Base-by-base conservation (phyloP, 1,284 basidiomycete genomes). In the Xanthoconium separans region DNA sequence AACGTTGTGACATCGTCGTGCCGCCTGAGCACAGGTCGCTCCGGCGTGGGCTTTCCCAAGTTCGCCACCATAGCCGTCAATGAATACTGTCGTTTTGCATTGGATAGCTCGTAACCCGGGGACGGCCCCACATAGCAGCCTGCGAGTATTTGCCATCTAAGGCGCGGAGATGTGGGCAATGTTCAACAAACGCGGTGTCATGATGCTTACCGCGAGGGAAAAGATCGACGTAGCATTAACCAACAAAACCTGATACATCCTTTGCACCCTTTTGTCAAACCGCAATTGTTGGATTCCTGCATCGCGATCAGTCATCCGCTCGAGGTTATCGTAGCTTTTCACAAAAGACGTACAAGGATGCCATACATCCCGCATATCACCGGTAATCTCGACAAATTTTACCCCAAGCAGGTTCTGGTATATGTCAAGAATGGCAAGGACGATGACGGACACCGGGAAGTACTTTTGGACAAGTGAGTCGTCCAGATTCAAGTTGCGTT, bases 11-110 rank as follows among this genome's bases (percentile, higher is more conserved):
- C 87, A 58, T 91, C 88, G 59, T 87, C 83, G 60, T 93, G 91
- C 36, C 83, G 77, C 89, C 95, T 89, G 24, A 93, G 75, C 15
- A 91, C 91, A 1, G 90, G 90, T 57, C 86, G 84, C 2, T 85
- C 84, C 0, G 85, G 82, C 1, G 89, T 91, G 3, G 89, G 79
- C 66, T 93, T 94, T 4, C 91, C 88, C 4, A 94, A 79, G 69
- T 93, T 93, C 29, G 91, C 91, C 8, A 93, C 91, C 91, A 93
- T 93, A 11, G 87, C 87, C 1, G 67, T n/a, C n/a, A n/a, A n/a
- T n/a, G n/a, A n/a, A n/a, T n/a, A n/a, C n/a, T n/a, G n/a, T n/a
- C n/a, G n/a, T n/a, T n/a, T n/a, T n/a, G n/a, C n/a, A n/a, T n/a
- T n/a, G n/a, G n/a, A n/a, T n/a, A n/a, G n/a, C n/a, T n/a, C n/a